phyloP scores from a whole-genome alignment of 2,329 filamentous ascomycete species.

The Verticillium nubilum region DNA sequence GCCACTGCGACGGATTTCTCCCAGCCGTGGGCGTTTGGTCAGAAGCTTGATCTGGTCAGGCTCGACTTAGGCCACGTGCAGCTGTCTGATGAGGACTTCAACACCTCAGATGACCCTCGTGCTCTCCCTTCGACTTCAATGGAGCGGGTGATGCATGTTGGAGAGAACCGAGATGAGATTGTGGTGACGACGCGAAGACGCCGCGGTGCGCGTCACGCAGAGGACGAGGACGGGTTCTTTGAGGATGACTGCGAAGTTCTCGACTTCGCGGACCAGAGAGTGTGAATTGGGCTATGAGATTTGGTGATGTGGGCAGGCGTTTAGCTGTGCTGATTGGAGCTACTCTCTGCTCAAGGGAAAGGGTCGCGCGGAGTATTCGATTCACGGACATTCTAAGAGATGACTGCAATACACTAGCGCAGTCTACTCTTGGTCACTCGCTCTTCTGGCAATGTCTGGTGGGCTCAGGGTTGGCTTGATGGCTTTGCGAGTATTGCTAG shows the following conservation, averaged over 20 bases:
- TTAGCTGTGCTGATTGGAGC: neutral
- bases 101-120: slow-evolving; percentile 47
- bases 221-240: slow-evolving; percentile 74
- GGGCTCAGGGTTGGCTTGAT: slow-evolving; percentile 1
- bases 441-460: neutral
- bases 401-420: neutral
- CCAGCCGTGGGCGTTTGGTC: slow-evolving; percentile 55
- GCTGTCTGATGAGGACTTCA: slow-evolving; percentile 47
- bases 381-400: neutral
- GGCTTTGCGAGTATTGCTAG: slow-evolving; percentile 3
- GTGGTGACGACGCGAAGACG: slow-evolving; percentile 76
- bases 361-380: neutral
- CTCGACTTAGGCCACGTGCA: slow-evolving; percentile 46
- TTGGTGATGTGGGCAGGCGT: neutral
- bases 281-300: slow-evolving; percentile 31
- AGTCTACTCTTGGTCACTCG: neutral
- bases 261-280: slow-evolving; percentile 73
- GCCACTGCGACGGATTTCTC: neutral
- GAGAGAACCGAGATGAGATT: slow-evolving; percentile 66
- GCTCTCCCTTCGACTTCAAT: slow-evolving; percentile 59
- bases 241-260: slow-evolving; percentile 90
- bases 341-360: slow-evolving; percentile 2
- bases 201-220: slow-evolving; percentile 42
- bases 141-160: slow-evolving; percentile 55
- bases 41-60: slow-evolving; percentile 42